Evolutionary conservation across 2,329 filamentous ascomycete species (phyloP).

Genomic region (Cladosporium halotolerans): DNA sequence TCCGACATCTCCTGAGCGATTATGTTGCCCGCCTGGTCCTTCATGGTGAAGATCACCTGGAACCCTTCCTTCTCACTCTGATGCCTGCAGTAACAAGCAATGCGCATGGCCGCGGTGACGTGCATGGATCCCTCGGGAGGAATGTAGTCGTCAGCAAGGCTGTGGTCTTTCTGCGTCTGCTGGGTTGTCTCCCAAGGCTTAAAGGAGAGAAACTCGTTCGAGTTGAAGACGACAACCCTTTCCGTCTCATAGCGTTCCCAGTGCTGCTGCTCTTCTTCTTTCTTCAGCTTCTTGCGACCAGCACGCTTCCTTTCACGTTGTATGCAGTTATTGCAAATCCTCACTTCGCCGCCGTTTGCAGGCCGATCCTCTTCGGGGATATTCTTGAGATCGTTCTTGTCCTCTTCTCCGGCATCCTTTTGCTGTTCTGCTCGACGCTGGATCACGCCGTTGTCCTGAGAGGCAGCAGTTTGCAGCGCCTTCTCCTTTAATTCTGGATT

Average conservation of each 20-base stretch:
- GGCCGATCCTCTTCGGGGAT: slow-evolving; percentile 63
- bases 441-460: slow-evolving; percentile 37
- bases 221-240: slow-evolving; percentile 87
- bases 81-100: slow-evolving; percentile 94
- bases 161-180: slow-evolving; percentile 20
- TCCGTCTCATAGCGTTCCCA: slow-evolving; percentile 77
- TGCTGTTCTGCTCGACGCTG: slow-evolving; percentile 36
- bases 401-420: slow-evolving; percentile 33
- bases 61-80: slow-evolving; percentile 92
- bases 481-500: slow-evolving; percentile 59
- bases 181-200: slow-evolving; percentile 46
- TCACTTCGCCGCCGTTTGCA: slow-evolving; percentile 85
- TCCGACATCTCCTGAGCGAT: slow-evolving; percentile 79
- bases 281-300: slow-evolving; percentile 86
- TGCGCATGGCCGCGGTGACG: slow-evolving; percentile 85
- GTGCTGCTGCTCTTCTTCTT: slow-evolving; percentile 82
- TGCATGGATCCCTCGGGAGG: slow-evolving; percentile 59
- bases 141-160: slow-evolving; percentile 21
- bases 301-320: slow-evolving; percentile 85
- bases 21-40: slow-evolving; percentile 68
- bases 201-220: slow-evolving; percentile 80
- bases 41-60: slow-evolving; percentile 88
- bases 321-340: slow-evolving; percentile 88
- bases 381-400: slow-evolving; percentile 42
- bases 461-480: slow-evolving; percentile 58